Percentiles rank a stretch among this genome's conserved stretches.
These are phyloP conservation scores for Metschnikowia shivogae DNA, from an alignment of 805 yeast genomes.

Conservation along the genomic window DNA sequence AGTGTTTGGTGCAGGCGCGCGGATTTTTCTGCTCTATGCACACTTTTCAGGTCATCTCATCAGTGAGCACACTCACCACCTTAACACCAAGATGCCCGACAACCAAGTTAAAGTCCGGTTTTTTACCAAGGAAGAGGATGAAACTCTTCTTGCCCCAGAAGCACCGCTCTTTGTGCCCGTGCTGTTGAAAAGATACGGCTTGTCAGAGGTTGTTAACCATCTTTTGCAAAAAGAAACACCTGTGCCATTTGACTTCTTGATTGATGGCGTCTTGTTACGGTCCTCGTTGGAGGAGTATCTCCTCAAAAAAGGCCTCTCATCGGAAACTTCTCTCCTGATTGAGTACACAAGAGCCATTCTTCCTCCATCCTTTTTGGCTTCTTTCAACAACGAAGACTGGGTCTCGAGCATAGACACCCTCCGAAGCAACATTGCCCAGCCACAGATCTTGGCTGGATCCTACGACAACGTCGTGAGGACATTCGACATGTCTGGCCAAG, in stretches of 20 bases:
- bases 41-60: constrained; percentile 7
- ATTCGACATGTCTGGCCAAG: constrained; percentile 77
- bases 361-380: constrained; percentile 89
- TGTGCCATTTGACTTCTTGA: constrained; percentile 88
- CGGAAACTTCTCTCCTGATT: constrained; percentile 71
- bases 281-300: constrained; percentile 78
- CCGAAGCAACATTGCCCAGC: constrained; percentile 25
- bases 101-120: constrained; percentile 78
- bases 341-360: constrained; percentile 91
- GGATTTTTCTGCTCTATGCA: constrained; percentile 3
- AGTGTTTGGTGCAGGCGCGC: not conserved
- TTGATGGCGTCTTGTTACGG: constrained; percentile 79
- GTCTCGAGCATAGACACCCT: constrained; percentile 65
- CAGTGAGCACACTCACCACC: constrained; percentile 1
- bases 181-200: constrained; percentile 79
- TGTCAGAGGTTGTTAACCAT: constrained; percentile 94
- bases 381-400: constrained; percentile 95
- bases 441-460: constrained; percentile 77
- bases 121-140: constrained; percentile 82
- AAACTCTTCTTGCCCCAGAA: constrained; percentile 62
- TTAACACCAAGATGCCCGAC: constrained; percentile 19
- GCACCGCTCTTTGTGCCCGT: constrained; percentile 87
- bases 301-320: constrained; percentile 68
- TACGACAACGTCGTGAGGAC: constrained; percentile 94
- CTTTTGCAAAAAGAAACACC: constrained; percentile 57